Evolutionary conservation across 805 yeast species (phyloP), one percentile per base, ranked within the genome.

Genomic region (Lachancea thermotolerans): DNA sequence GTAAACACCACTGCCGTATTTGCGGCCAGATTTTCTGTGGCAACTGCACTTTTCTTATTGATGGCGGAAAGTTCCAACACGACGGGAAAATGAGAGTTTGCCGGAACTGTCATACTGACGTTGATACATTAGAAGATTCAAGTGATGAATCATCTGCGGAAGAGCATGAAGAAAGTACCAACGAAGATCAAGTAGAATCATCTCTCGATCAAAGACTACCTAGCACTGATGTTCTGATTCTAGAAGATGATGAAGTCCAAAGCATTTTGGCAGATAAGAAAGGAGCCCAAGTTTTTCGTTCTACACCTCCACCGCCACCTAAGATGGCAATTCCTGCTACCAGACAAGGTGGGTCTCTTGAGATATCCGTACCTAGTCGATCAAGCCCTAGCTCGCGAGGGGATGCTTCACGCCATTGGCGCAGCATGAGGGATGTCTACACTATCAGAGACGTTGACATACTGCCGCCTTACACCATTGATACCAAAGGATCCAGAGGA

Each of bases 11-110:
- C 64, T 91, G 99, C 59, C 70, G 99, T 44, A 81, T 91, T 31
- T 91, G 99, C 66, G 99, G 99, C 2, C 96, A 90, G 62, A 90
- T 91, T 40, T 91, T 90, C 59, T 91, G 99, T 64, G 74, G 84
- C 37, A 72, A 75, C 9, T 91, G 99, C 63, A 87, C 96, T 0
- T 67, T 77, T 2, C 75, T 88, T 56, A 67, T 87, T 56, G 57
- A 84, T 48, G 87, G 93, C 40, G 74, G 78, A 42, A 72, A 72
- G 61, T 72, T 86, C 70, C 75, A 80, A 35, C 71, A 74, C 53
- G 71, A 71, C 21, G 95, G 90, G 15, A 81, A 75, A 58, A 75
- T 84, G 74, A 68, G 95, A 47, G 87, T 84, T 1, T 89, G 96
- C 57, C 72, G 75, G 44, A 79, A 83, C 1, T 89, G 97, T 60